A percentile compares a stretch with the other conserved stretches of the same genome.
Evolutionary conservation across 768 basidiomycete genomes (phyloP).

Genomic region (Tricholomella constricta): DNA sequence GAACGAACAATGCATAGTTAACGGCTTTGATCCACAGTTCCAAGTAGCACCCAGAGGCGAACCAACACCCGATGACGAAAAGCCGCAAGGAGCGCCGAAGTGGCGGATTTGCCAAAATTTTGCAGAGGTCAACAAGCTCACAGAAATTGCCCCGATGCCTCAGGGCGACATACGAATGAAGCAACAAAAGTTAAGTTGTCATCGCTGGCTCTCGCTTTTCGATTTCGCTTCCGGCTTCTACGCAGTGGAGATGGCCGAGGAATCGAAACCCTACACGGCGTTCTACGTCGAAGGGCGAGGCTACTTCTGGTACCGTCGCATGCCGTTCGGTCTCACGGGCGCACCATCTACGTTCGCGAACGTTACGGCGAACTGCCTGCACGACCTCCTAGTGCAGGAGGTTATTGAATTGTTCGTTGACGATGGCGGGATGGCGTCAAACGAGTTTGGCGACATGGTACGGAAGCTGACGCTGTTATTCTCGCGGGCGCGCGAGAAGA

Average conservation of each 20-base stretch:
- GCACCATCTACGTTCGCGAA: conserved; percentile 37
- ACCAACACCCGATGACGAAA: not conserved
- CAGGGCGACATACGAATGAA: conserved; percentile 35
- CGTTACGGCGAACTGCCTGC: conserved; percentile 25
- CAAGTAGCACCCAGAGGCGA: conserved; percentile 22
- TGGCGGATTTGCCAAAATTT: conserved; percentile 41
- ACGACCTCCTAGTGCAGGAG: conserved; percentile 25
- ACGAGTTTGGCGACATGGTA: conserved; percentile 26
- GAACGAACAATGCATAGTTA: conserved; percentile 34
- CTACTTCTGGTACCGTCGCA: conserved; percentile 31
- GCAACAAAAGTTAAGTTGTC: conserved; percentile 33
- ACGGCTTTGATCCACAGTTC: conserved; percentile 20
- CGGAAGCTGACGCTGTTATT: too few relatives aligned
- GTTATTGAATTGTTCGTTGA: conserved; percentile 41
- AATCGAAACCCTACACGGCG: conserved; percentile 23
- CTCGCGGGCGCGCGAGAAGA: too few relatives aligned
- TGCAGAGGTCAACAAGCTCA: conserved; percentile 29
- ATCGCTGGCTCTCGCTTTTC: conserved; percentile 31
- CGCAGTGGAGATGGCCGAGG: conserved; percentile 13
- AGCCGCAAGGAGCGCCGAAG: conserved; percentile 10
- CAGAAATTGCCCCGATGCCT: too few relatives aligned
- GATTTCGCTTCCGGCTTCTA: conserved; percentile 42
- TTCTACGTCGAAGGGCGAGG: conserved; percentile 40
- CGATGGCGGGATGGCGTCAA: conserved; percentile 33
- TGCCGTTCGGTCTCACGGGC: conserved; percentile 44